Evolutionary conservation across 1,284 basidiomycete species (phyloP), one percentile per base, ranked within the genome.

Genomic region (Hypsizygus ulmarius): DNA sequence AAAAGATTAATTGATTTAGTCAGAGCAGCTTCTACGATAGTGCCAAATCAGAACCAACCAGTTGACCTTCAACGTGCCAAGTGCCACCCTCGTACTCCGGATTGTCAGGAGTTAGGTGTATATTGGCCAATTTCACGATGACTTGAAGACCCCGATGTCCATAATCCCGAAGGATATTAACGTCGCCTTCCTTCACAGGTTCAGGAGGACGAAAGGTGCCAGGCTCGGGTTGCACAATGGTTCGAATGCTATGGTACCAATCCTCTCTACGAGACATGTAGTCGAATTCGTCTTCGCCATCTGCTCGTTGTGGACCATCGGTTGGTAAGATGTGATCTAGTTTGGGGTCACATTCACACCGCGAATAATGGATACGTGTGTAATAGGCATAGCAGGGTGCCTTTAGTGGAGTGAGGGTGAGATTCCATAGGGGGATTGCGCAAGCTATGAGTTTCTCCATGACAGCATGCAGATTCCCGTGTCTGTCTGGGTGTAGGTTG

Each of bases 51-150:
- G 15, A 16, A n/a, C 59, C 28, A 33, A 67, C 65, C 45, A 65
- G 41, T 45, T 64, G 63, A 1, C 70, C 70, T 56, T 71, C 69
- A 5, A 70, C 61, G 40, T 71, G 69, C 69, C 70, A 72, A 9
- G 57, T 58, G 21, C 69, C 68, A 5, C 69, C 67, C 7, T 55
- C 53, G 54, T 69, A 71, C n/a, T 54, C 49, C 1, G 67, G 67
- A 18, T 68, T 67, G 32, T 75, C 73, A 0, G 77, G 75, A 0
- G 73, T 74, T 21, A 75, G 54, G 12, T 70, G 60, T 43, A 79
- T 76, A 52, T 73, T 75, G 0, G 74, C 72, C 2, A 79, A 61
- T 58, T 80, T 79, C 45, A 77, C 69, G 47, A 80, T 78, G 11
- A 79, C 62, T 52, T 79, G 77, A 3, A 76, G 48, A 1, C 61